These are phyloP conservation scores for Plantago coronopus DNA, from an alignment of 305 asterid species.

Conservation along the genomic window DNA sequence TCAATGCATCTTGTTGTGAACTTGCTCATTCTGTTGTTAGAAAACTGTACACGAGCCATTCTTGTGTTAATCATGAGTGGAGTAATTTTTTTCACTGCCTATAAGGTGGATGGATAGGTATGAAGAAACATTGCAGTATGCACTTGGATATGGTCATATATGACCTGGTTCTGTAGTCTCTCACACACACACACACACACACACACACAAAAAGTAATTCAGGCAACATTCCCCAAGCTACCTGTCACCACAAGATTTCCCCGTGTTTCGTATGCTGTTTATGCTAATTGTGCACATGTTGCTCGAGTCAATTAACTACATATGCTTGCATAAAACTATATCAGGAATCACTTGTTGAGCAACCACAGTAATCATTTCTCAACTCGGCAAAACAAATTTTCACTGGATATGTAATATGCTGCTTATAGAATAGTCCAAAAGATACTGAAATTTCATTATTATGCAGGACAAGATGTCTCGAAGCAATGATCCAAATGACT, in stretches of 20 bases:
- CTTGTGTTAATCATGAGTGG: constrained; percentile 1
- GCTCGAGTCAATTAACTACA: background rate
- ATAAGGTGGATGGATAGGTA: too few species aligned
- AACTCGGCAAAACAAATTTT: background rate
- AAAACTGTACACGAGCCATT: background rate
- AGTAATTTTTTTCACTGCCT: too few species aligned
- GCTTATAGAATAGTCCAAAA: background rate
- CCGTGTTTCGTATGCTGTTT: too few species aligned
- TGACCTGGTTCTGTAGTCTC: too few species aligned
- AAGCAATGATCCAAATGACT: constrained; percentile 81
- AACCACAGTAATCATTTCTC: background rate
- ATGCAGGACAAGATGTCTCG: constrained; percentile 87
- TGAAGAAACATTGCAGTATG: too few species aligned
- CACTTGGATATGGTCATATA: too few species aligned
- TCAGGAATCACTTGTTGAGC: background rate
- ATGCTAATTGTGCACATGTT: background rate
- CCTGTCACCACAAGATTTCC: too few species aligned
- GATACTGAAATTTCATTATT: constrained; percentile 16
- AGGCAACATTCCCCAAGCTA: too few species aligned
- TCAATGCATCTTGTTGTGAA: constrained; percentile 9
- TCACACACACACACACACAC: too few species aligned
- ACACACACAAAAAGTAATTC: too few species aligned
- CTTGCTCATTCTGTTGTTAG: background rate
- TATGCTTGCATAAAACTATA: background rate
- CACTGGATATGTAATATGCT: background rate